Evolutionary conservation across 495 filamentous ascomycete genomes (phyloP).

Genomic region (Neurospora sp.): DNA sequence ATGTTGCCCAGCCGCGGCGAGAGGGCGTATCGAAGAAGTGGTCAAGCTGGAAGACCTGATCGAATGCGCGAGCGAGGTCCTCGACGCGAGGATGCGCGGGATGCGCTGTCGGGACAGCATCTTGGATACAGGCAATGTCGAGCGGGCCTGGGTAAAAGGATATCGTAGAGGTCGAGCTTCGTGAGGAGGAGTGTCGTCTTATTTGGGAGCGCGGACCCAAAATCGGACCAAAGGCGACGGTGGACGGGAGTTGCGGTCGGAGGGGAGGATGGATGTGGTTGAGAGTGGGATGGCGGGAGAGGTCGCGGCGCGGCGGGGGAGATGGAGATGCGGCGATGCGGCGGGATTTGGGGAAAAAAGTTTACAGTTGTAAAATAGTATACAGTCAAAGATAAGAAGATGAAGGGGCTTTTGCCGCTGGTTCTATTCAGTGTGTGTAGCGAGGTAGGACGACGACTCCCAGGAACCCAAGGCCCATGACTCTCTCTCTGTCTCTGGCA

Average conservation of each 20-base stretch:
- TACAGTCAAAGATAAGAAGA: not conserved
- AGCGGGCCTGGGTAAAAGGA: not conserved
- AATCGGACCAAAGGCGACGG: not conserved
- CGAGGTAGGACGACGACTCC: not conserved
- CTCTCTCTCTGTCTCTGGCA: not conserved
- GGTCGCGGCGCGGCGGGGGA: not conserved
- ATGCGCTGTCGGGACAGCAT: slow-evolving; percentile 28
- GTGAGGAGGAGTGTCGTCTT: not conserved
- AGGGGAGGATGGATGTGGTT: not conserved
- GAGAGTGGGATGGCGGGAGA: not conserved
- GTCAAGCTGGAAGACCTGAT: slow-evolving; percentile 9
- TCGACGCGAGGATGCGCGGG: slow-evolving; percentile 16
- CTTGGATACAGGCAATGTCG: slow-evolving; percentile 1
- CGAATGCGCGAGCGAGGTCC: slow-evolving; percentile 4
- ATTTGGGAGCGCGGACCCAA: not conserved
- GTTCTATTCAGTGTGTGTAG: not conserved
- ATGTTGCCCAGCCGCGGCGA: slow-evolving; percentile 6
- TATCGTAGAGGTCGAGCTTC: not conserved
- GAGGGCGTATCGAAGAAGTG: slow-evolving; percentile 7
- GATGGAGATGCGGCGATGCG: not conserved
- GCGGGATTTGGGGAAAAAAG: not conserved
- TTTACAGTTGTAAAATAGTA: not conserved
- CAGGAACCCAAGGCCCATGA: not conserved
- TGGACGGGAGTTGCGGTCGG: not conserved
- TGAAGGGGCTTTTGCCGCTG: not conserved